A percentile compares a stretch with the other conserved stretches of the same genome.
Conservation (phyloP, 2,329 filamentous ascomycete genomes). For the Talaromyces sp. region DNA sequence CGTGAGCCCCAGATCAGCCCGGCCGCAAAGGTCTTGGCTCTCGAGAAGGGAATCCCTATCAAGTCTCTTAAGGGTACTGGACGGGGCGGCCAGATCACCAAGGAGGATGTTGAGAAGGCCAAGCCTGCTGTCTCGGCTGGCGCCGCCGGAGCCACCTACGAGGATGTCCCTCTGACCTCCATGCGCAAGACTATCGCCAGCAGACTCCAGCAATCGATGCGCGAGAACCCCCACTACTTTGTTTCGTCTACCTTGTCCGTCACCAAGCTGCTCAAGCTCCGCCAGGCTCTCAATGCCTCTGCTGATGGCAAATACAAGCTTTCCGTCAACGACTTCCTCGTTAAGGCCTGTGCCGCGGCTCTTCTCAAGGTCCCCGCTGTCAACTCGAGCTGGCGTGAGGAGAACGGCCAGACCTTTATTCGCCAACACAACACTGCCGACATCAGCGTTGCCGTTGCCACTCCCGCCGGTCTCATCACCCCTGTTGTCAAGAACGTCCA, state of each 20-base stretch:
- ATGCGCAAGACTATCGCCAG: slow-evolving; percentile 98
- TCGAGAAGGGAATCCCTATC: slow-evolving; percentile 77
- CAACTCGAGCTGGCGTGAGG: slow-evolving; percentile 87
- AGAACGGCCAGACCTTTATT: slow-evolving; percentile 72
- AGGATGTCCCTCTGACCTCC: slow-evolving; percentile 77
- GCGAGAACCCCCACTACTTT: slow-evolving; percentile 97
- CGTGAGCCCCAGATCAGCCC: slow-evolving; percentile 70
- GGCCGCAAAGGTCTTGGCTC: slow-evolving; percentile 74
- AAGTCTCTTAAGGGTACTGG: slow-evolving; percentile 81
- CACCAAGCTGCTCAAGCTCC: slow-evolving; percentile 91
- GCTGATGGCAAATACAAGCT: slow-evolving; percentile 96
- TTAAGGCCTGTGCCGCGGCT: slow-evolving; percentile 89
- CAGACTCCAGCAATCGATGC: slow-evolving; percentile 82
- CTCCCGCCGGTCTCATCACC: slow-evolving; percentile 90
- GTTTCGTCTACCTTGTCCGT: slow-evolving; percentile 89
- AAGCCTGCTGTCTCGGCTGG: slow-evolving; percentile 51
- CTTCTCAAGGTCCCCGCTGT: slow-evolving; percentile 90
- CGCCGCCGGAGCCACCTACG: slow-evolving; percentile 63
- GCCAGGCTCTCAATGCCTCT: slow-evolving; percentile 83
- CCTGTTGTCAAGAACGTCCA: slow-evolving; percentile 92
- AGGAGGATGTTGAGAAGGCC: slow-evolving; percentile 89
- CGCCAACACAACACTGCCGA: slow-evolving; percentile 91
- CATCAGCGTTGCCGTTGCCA: slow-evolving; percentile 92
- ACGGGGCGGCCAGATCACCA: slow-evolving; percentile 79
- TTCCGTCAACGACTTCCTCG: slow-evolving; percentile 98